Base-by-base conservation (phyloP, 139 green algal species). In the Auxenochlorella protothecoides region DNA sequence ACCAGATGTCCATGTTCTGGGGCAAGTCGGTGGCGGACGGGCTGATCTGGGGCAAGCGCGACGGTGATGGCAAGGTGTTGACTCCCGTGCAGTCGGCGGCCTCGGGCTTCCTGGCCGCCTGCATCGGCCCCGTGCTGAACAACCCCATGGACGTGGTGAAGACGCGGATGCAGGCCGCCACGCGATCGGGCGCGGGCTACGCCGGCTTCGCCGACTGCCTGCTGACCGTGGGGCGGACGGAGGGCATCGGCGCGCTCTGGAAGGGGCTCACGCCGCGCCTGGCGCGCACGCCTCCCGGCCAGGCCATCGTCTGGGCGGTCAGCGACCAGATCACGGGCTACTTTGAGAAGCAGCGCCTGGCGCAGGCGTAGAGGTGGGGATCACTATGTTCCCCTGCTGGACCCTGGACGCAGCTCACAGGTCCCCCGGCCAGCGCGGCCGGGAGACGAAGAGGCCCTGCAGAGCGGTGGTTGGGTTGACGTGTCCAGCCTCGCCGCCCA, bases 1-100 rank as follows among this genome's bases (percentile, higher is more conserved):
- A 98, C 84, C 93, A 96, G 82, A 96, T 96, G 89, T 92, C 87
- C 75, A 80, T 98, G 62, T 98, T 98, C 83, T 94, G 86, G 82
- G 88, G 91, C 62, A 98, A 98, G 84, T 79, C 87, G 69, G 81
- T 91, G 60, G 75, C 91, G 54, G 92, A 97, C 81, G 66, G 64
- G 65, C 10, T 87, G 44, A 74, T 94, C 60, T 96, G 86, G 84
- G 80, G 76, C 74, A 95, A 96, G 81, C 83, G 87, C 64, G 90
- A 96, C 76, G 88, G 88, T 6, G 90, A 96, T 59, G 86, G 87
- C 66, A 86, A 86, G 76, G 73, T 84, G 72, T 84, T 96, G 5
- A 82, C 79, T 9, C 83, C 85, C 0, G 44, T 68, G 66, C 92
- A 97, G 84, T 93, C 84, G 13, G 93, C 96, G 80, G 44, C 78